Evolutionary conservation across 257 asterid species (phyloP), one percentile per base, ranked within the genome.

Genomic region (Nyctanthes arbortristis): DNA sequence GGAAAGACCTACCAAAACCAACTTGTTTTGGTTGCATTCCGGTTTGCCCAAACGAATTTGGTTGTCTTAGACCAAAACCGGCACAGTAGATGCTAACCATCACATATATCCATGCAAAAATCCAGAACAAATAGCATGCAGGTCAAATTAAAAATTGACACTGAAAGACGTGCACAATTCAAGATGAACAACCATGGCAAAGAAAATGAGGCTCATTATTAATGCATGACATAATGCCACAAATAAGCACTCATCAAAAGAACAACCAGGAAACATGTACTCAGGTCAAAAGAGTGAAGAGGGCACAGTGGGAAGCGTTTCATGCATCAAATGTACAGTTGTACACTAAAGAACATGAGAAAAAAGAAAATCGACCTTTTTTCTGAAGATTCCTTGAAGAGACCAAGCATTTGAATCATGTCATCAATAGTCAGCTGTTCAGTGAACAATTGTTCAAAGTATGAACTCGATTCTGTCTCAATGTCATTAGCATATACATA

Each of bases 361-460:
- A 37, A 4, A 3, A 13, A 7, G 64, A 37, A 18, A 47, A 60
- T 2, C 24, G 61, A 88, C 99, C 99, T 88, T 80, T 78, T 81
- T 60, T 86, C 95, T 8, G 85, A 68, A 70, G 98, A 88, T 80
- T 89, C 98, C 80, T 88, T 91, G 80, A 87, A 88, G 37, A 84
- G 86, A 54, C 95, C 75, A 49, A 94, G 98, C 97, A 89, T 86
- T 72, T 85, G 91, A 80, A 94, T 86, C 78, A 85, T 84, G 54
- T 81, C 82, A 36, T 91, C 98, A 74, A 85, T 66, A 60, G 86
- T 60, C 78, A 88, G 88, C 78, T 86, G 84, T 73, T 90, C 87
- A 75, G 95, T 82, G 80, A 94, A 94, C 96, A 94, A 84, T 84
- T 88, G 88, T 65, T 91, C 97, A 82, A 91, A 94, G 78, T 89